These are phyloP conservation scores for Spergularia azorica DNA, from an alignment of 179 eudicot genomes.

Conservation along the genomic window DNA sequence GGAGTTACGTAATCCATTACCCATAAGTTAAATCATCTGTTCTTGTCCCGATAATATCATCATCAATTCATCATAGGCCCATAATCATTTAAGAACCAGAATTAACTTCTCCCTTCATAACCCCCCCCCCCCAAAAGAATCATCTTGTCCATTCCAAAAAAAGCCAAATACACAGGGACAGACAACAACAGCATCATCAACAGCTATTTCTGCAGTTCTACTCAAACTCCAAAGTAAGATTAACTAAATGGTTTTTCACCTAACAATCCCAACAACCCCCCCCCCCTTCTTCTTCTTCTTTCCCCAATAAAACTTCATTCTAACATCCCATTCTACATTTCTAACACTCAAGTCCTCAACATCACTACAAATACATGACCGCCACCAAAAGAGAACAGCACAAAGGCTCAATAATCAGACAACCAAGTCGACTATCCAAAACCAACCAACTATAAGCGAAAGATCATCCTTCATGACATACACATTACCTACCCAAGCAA, in stretches of 20 bases:
- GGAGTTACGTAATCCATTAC: too few species aligned
- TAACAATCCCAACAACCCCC: not conserved
- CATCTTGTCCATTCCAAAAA: too few species aligned
- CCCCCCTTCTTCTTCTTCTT: not conserved
- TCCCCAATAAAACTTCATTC: not conserved
- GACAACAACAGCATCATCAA: too few species aligned
- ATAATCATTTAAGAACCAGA: not conserved
- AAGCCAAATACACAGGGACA: too few species aligned
- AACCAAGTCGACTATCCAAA: not conserved
- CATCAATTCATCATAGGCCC: not conserved
- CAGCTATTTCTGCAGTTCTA: not conserved
- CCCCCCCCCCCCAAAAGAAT: too few species aligned
- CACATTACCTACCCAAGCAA: not conserved
- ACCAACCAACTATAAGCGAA: not conserved
- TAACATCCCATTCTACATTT: not conserved
- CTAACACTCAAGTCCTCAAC: not conserved
- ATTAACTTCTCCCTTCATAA: not conserved
- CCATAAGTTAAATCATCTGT: not conserved
- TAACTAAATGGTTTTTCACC: slow-evolving; percentile 22
- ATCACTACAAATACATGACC: slow-evolving; percentile 7
- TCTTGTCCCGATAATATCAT: not conserved
- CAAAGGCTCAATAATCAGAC: not conserved
- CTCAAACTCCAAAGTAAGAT: not conserved
- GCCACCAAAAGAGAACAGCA: not conserved
- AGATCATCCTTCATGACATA: not conserved